phyloP scores from a whole-genome alignment of 208 protist species.

The Tritrichomonas musculus region DNA sequence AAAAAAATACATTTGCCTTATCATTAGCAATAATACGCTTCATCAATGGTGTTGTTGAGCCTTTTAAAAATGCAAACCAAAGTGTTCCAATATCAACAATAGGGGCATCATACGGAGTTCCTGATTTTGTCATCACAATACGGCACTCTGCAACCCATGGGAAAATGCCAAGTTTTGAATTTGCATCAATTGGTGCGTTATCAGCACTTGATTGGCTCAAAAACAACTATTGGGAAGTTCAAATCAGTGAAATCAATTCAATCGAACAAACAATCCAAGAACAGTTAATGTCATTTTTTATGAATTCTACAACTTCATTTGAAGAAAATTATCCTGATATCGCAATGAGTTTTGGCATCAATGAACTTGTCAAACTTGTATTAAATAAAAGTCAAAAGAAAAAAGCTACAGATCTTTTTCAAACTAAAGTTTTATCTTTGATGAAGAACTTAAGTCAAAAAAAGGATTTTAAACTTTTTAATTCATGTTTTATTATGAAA shows the following conservation, averaged over 20 bases:
- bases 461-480: neutral
- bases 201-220: neutral
- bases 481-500: too few relatives aligned
- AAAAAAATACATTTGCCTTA: neutral
- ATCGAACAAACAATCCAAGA: neutral
- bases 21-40: neutral
- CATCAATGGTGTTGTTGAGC: slow-evolving; percentile 18
- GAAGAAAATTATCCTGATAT: neutral
- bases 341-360: neutral
- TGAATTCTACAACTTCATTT: neutral
- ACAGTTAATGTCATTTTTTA: neutral
- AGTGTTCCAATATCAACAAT: neutral
- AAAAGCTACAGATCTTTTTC: neutral
- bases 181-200: neutral
- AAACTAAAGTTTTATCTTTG: neutral
- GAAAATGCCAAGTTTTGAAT: slow-evolving; percentile 14
- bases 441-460: neutral
- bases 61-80: slow-evolving; percentile 15
- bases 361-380: neutral
- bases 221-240: neutral
- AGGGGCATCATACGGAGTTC: neutral
- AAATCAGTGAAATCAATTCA: neutral
- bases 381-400: neutral
- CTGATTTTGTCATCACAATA: neutral
- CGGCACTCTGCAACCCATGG: neutral